phyloP scores from a whole-genome alignment of 2,329 filamentous ascomycete genomes.

The Hypoxylon sp. region DNA sequence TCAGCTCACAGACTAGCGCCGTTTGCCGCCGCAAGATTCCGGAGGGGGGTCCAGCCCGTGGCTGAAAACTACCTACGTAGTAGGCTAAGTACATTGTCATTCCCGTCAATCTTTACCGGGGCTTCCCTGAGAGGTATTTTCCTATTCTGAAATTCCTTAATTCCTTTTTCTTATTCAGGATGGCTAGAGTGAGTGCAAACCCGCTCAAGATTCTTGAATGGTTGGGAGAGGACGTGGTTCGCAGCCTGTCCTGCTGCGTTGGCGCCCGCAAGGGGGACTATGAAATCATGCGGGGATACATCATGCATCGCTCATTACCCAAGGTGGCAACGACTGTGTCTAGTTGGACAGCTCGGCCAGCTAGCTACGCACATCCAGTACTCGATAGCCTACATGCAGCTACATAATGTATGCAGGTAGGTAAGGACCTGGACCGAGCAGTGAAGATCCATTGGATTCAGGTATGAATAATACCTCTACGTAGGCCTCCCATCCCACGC shows the following conservation, averaged over 20 bases:
- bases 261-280: slow-evolving; percentile 29
- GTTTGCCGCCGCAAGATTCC: slow-evolving; percentile 22
- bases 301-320: slow-evolving; percentile 31
- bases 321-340: slow-evolving; percentile 36
- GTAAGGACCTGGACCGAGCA: neutral
- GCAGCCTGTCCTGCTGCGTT: slow-evolving; percentile 16
- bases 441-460: neutral
- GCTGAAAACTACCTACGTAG: neutral
- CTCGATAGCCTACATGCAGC: neutral
- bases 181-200: slow-evolving; percentile 24
- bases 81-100: slow-evolving; percentile 13
- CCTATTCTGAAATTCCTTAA: slow-evolving; percentile 5
- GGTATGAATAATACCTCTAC: slow-evolving; percentile 15
- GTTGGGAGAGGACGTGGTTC: neutral
- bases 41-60: slow-evolving; percentile 1
- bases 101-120: neutral
- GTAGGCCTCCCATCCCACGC: slow-evolving; percentile 36
- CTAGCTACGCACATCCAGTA: slow-evolving; percentile 1
- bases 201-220: slow-evolving; percentile 5
- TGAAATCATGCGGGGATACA: slow-evolving; percentile 42
- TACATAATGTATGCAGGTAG: neutral
- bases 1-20: slow-evolving; percentile 8
- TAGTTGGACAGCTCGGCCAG: slow-evolving; percentile 21
- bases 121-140: neutral
- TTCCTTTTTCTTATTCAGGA: slow-evolving; percentile 6